Conservation (phyloP, 139 green algal species). For the Chlorella sp. region DNA sequence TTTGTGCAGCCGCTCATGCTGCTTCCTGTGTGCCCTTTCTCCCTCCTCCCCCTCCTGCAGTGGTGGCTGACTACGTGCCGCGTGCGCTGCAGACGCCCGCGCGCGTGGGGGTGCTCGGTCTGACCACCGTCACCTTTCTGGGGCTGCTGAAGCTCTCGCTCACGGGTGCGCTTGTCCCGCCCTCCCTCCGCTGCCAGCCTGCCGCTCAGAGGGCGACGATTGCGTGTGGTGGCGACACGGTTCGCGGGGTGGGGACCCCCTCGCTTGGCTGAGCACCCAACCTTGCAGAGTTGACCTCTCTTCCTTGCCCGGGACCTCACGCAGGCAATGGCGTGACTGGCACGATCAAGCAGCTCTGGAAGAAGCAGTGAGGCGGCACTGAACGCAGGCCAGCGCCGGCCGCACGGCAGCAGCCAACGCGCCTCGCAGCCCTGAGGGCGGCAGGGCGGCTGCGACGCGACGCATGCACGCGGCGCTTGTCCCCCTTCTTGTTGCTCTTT, state of each 20-base stretch:
- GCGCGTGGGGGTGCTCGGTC: conserved; percentile 27
- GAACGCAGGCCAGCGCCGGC: too few relatives aligned
- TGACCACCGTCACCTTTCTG: conserved; percentile 27
- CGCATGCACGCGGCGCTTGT: too few relatives aligned
- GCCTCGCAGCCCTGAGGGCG: too few relatives aligned
- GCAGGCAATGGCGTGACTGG: conserved; percentile 12
- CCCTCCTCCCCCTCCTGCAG: neutral
- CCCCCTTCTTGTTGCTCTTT: too few relatives aligned
- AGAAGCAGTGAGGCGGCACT: too few relatives aligned
- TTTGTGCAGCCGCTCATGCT: too few relatives aligned
- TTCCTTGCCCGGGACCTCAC: too few relatives aligned
- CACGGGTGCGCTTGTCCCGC: neutral
- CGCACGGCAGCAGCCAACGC: too few relatives aligned
- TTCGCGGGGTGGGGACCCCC: too few relatives aligned
- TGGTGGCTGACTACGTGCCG: conserved; percentile 42
- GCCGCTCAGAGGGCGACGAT: too few relatives aligned
- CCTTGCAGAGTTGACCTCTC: neutral
- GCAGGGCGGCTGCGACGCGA: too few relatives aligned
- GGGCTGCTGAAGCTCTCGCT: conserved; percentile 35
- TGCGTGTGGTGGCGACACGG: too few relatives aligned
- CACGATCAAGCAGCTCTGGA: conserved; percentile 16
- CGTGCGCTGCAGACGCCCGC: conserved; percentile 29
- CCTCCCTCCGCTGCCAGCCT: neutral
- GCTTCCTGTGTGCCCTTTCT: neutral
- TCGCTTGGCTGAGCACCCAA: neutral